Percentiles rank a stretch among this genome's conserved stretches.
phyloP scores from a whole-genome alignment of 1,139 yeast genomes.

The Nakaseomyces sp. region DNA sequence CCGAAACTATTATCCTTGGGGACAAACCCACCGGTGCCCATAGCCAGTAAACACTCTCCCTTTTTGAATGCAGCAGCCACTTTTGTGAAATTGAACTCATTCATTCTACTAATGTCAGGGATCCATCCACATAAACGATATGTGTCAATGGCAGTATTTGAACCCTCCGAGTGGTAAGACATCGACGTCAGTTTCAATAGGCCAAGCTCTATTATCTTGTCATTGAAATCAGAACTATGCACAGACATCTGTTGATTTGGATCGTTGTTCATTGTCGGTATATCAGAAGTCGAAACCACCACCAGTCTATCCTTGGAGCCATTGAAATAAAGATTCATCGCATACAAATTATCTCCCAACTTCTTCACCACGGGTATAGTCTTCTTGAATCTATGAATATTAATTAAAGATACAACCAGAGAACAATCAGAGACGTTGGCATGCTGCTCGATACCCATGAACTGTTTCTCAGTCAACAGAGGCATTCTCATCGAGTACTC shows the following conservation, averaged over 20 bases:
- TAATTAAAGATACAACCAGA: slow-evolving; percentile 57
- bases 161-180: slow-evolving; percentile 62
- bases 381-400: slow-evolving; percentile 11
- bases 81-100: slow-evolving; percentile 24
- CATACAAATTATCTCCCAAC: slow-evolving; percentile 31
- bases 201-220: slow-evolving; percentile 67
- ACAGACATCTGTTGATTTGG: slow-evolving; percentile 2
- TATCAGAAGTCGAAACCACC: slow-evolving; percentile 41
- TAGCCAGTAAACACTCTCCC: slow-evolving; percentile 41
- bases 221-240: slow-evolving; percentile 25
- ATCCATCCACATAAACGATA: slow-evolving; percentile 61
- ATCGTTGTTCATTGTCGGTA: slow-evolving; percentile 17
- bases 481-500: slow-evolving; percentile 13
- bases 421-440: slow-evolving; percentile 73
- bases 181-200: slow-evolving; percentile 52
- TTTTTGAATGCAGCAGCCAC: slow-evolving; percentile 34
- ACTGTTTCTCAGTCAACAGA: slow-evolving; percentile 23
- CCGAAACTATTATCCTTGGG: neutral
- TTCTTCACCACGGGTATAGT: slow-evolving; percentile 7
- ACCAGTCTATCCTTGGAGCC: slow-evolving; percentile 48
- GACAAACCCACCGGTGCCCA: slow-evolving; percentile 50
- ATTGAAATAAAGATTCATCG: slow-evolving; percentile 43
- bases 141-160: slow-evolving; percentile 72
- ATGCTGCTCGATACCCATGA: slow-evolving; percentile 29
- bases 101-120: slow-evolving; percentile 48